Conservation (phyloP, 2,329 filamentous ascomycete genomes). For the Coniochaeta sp. region DNA sequence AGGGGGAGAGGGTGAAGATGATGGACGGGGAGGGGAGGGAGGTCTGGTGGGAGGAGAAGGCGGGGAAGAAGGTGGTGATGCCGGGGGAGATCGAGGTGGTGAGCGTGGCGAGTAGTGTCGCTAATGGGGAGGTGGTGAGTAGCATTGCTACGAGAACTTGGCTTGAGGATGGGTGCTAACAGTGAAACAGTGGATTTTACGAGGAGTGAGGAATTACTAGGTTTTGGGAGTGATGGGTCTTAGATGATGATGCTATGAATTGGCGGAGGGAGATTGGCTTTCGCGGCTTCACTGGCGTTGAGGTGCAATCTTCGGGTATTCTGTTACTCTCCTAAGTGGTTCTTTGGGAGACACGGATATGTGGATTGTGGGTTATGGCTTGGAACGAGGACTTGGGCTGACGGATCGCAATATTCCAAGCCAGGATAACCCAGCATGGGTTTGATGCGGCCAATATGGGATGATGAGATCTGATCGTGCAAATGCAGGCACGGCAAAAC, state of each 20-base stretch:
- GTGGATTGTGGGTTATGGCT: too few species aligned
- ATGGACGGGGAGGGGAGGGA: constrained; percentile 52
- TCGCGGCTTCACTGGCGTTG: background rate
- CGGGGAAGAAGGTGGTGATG: constrained; percentile 64
- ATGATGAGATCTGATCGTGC: too few species aligned
- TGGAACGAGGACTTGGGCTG: too few species aligned
- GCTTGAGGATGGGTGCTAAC: background rate
- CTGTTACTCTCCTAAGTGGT: too few species aligned
- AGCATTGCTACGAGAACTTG: too few species aligned
- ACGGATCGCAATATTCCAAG: too few species aligned
- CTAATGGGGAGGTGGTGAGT: constrained; percentile 74
- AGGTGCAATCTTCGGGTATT: too few species aligned
- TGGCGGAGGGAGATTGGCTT: background rate
- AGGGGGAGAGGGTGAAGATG: constrained; percentile 58
- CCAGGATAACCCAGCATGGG: too few species aligned
- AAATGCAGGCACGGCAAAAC: too few species aligned
- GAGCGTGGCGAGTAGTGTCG: constrained; percentile 65
- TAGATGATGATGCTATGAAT: background rate
- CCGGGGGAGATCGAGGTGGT: constrained; percentile 75
- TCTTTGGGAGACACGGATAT: too few species aligned
- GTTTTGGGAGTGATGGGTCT: background rate
- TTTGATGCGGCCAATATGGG: too few species aligned
- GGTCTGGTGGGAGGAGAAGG: constrained; percentile 75
- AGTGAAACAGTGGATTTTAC: constrained; percentile 2
- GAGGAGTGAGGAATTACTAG: constrained; percentile 2